Evolutionary conservation across 2,329 filamentous ascomycete species (phyloP).

Genomic region (Paracoccidioides lutzii): DNA sequence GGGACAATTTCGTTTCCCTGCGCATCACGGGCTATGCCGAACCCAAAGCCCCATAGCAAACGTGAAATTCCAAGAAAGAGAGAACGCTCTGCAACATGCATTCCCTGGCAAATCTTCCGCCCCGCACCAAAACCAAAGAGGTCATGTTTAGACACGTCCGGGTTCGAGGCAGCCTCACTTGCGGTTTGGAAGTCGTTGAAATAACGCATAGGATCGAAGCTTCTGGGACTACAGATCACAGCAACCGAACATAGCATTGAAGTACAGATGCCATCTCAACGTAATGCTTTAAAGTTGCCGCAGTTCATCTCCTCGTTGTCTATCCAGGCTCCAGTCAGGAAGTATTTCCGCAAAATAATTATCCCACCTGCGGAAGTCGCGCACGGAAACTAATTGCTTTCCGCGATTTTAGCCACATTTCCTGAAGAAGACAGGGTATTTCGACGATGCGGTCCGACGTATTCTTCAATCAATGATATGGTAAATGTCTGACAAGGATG

Average conservation of each 20-base stretch:
- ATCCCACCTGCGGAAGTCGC: too few species aligned
- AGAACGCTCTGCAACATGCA: slow-evolving; percentile 42
- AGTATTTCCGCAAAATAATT: too few species aligned
- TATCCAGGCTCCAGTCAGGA: too few species aligned
- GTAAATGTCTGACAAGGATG: too few species aligned
- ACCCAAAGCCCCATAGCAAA: slow-evolving; percentile 38
- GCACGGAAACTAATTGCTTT: too few species aligned
- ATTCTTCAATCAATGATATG: too few species aligned
- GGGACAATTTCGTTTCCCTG: slow-evolving; percentile 8
- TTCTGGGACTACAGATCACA: slow-evolving; percentile 19
- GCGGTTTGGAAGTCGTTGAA: slow-evolving; percentile 14
- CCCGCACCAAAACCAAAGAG: slow-evolving; percentile 28
- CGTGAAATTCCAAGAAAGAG: slow-evolving; percentile 36
- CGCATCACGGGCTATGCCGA: slow-evolving; percentile 6
- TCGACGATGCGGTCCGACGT: too few species aligned
- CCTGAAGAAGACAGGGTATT: too few species aligned
- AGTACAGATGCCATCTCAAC: slow-evolving; percentile 36
- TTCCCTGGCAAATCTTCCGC: slow-evolving; percentile 18
- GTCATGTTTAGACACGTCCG: slow-evolving; percentile 21
- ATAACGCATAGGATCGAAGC: slow-evolving; percentile 24
- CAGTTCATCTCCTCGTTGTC: too few species aligned
- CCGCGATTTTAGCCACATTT: too few species aligned
- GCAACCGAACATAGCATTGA: slow-evolving; percentile 1
- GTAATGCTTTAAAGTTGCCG: too few species aligned
- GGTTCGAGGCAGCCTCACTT: slow-evolving; percentile 21